A percentile compares a stretch with the other conserved stretches of the same genome.
Conservation (phyloP, 495 filamentous ascomycete species). For the Platismatia glauca region DNA sequence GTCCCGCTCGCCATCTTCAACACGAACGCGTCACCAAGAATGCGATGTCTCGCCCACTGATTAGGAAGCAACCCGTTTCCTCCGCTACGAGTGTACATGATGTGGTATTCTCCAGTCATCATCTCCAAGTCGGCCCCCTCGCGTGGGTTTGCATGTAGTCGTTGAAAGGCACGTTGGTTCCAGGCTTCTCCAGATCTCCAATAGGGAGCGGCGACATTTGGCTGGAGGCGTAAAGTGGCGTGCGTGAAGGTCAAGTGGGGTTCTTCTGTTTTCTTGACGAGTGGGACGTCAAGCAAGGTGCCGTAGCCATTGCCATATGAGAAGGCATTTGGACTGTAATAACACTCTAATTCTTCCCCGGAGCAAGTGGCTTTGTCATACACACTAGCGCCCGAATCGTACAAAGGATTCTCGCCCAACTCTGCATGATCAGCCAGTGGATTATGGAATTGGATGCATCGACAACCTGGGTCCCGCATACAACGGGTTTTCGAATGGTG, state of each 20-base stretch:
- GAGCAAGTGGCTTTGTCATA: background rate
- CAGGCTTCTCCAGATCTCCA: background rate
- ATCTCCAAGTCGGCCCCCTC: background rate
- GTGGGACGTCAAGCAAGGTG: background rate
- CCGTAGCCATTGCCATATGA: background rate
- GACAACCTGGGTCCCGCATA: background rate
- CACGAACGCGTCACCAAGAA: slow-evolving; percentile 1
- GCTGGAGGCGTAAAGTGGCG: background rate
- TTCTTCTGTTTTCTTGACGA: background rate
- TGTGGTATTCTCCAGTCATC: slow-evolving; percentile 7
- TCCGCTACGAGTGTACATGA: background rate
- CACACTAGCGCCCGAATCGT: background rate
- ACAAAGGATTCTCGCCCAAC: background rate
- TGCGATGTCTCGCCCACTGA: background rate
- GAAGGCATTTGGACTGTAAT: background rate
- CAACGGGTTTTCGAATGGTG: background rate
- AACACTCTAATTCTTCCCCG: background rate
- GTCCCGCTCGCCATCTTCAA: slow-evolving; percentile 5
- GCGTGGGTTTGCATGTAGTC: background rate
- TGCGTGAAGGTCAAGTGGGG: background rate
- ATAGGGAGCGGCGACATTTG: background rate
- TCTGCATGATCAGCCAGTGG: background rate
- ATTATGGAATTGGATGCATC: background rate
- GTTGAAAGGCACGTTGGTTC: background rate
- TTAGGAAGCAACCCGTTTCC: background rate